Evolutionary conservation across 148 eudicot genomes (phyloP), one percentile per base, ranked within the genome.

Genomic region (Nepenthes mirabilis): DNA sequence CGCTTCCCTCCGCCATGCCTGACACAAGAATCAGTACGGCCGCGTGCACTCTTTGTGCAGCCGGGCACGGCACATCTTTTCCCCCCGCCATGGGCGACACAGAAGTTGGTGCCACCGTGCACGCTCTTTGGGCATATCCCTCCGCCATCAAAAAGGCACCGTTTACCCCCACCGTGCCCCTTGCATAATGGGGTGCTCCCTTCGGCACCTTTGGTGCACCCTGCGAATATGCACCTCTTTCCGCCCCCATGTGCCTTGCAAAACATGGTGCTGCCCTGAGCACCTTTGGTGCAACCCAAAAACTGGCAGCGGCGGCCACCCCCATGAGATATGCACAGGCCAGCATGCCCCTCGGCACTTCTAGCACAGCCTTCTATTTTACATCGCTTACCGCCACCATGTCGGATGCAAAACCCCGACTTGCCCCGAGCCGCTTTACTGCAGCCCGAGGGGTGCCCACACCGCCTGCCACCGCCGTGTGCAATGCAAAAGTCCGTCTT

Each of bases 181-280:
- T 93, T 93, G 75, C 99, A 93, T 2, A 93, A 72, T 0, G 99
- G 95, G 0, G 99, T 93, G 72, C 99, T 93, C 48, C 98, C 99
- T 58, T 93, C 96, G 1, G 99, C 99, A 23, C 99, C 99, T 60
- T 88, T 93, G 0, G 83, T 83, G 66, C 99, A 93, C 33, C 95
- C 95, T 0, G 91, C 79, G 53, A 88, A 93, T 12, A 86, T 52
- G 64, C 99, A 93, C 2, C 96, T 81, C 57, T 88, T 88, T 9
- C 99, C 99, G 6, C 99, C 99, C 11, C 99, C 99, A 13, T 93
- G 99, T 1, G 99, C 96, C 50, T 88, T 93, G 58, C 99, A 93
- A 34, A 58, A 86, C 75, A 77, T 34, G 14, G 99, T 88, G 69
- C 95, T 86, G 2, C 99, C 99, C 51, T 93, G 96, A 2, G 99